phyloP scores from a whole-genome alignment of 2,329 filamentous ascomycete genomes.

The Beauveria varroae region DNA sequence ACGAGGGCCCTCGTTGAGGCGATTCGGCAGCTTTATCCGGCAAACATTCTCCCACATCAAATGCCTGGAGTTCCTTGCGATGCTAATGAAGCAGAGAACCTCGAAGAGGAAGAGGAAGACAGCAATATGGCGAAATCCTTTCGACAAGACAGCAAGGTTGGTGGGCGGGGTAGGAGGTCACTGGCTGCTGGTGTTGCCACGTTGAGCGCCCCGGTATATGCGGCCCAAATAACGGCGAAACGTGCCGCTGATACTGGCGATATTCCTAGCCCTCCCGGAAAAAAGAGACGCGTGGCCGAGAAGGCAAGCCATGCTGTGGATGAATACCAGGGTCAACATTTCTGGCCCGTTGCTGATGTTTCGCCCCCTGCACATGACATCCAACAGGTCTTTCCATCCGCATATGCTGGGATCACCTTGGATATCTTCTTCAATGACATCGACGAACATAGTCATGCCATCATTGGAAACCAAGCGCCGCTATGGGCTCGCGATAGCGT shows the following conservation, averaged over 20 bases:
- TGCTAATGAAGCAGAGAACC: background rate
- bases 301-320: background rate
- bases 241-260: constrained; percentile 19
- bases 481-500: background rate
- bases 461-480: background rate
- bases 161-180: constrained; percentile 23
- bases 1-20: constrained; percentile 36
- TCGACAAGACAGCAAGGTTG: constrained; percentile 15
- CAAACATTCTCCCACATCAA: background rate
- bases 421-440: background rate
- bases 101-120: constrained; percentile 14
- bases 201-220: constrained; percentile 45
- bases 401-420: background rate
- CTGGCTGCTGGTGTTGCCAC: constrained; percentile 38
- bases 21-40: constrained; percentile 39
- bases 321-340: background rate
- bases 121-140: constrained; percentile 17
- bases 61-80: constrained; percentile 8
- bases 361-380: background rate
- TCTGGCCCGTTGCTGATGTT: background rate
- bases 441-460: background rate
- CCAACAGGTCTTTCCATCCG: background rate
- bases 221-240: constrained; percentile 29
- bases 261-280: constrained; percentile 14
- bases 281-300: constrained; percentile 14